Conservation (phyloP, 1,139 yeast species). For the Yarrowia galli region DNA sequence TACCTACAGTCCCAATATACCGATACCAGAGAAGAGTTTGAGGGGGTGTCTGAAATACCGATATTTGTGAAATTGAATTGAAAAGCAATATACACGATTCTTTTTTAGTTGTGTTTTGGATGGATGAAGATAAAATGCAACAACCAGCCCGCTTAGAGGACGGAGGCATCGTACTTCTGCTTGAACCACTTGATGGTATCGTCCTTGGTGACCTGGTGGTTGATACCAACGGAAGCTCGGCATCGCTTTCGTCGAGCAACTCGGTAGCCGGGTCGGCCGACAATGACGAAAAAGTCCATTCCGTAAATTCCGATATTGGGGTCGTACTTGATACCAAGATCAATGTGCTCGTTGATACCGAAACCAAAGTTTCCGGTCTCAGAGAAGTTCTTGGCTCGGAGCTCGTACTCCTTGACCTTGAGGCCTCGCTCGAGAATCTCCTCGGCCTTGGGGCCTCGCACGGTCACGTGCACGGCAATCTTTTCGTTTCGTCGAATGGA, state of each 20-base stretch:
- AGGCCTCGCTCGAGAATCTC: slow-evolving; percentile 99
- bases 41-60: slow-evolving; percentile 36
- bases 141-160: slow-evolving; percentile 51
- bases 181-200: slow-evolving; percentile 99
- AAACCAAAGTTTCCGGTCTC: slow-evolving; percentile 99
- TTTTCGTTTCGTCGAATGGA: slow-evolving; percentile 99
- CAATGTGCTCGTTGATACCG: slow-evolving; percentile 99
- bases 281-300: slow-evolving; percentile 99
- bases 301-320: slow-evolving; percentile 99
- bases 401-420: slow-evolving; percentile 99
- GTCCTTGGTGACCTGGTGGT: slow-evolving; percentile 90
- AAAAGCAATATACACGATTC: slow-evolving; percentile 30
- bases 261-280: slow-evolving; percentile 99
- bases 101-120: slow-evolving; percentile 29
- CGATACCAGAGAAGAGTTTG: slow-evolving; percentile 29
- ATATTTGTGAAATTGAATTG: slow-evolving; percentile 35
- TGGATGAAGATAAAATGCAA: slow-evolving; percentile 12
- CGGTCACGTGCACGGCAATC: slow-evolving; percentile 98
- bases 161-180: slow-evolving; percentile 99
- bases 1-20: slow-evolving; percentile 35
- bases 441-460: slow-evolving; percentile 99
- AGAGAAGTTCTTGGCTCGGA: slow-evolving; percentile 92
- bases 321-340: slow-evolving; percentile 99
- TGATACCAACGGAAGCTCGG: slow-evolving; percentile 86
- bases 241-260: slow-evolving; percentile 99